Evolutionary conservation across 2,329 filamentous ascomycete species (phyloP).

Genomic region (Diaporthe nobilis): DNA sequence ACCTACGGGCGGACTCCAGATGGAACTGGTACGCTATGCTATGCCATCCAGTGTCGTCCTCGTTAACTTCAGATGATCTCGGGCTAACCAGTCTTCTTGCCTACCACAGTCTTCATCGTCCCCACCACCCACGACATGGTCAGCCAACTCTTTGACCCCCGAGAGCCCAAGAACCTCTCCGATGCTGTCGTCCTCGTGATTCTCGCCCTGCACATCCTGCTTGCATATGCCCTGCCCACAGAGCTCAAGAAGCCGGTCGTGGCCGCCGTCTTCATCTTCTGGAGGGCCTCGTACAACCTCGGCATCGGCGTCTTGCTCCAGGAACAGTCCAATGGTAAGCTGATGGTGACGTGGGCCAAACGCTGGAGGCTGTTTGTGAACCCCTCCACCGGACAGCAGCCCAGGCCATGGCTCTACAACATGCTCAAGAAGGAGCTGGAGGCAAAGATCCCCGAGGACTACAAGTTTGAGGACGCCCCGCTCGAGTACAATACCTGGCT

Average conservation of each 20-base stretch:
- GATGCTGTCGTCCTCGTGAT: conserved; percentile 86
- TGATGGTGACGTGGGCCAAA: conserved; percentile 88
- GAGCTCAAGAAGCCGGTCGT: conserved; percentile 82
- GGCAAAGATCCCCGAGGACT: conserved; percentile 94
- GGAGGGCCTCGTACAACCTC: conserved; percentile 92
- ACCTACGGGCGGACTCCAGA: conserved; percentile 93
- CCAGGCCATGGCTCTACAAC: conserved; percentile 84
- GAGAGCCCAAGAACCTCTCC: conserved; percentile 94
- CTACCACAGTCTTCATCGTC: conserved; percentile 85
- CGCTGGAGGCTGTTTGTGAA: conserved; percentile 89
- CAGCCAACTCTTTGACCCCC: conserved; percentile 93
- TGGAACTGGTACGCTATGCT: conserved; percentile 77
- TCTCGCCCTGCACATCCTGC: conserved; percentile 80
- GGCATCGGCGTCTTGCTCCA: conserved; percentile 93
- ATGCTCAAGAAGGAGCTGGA: conserved; percentile 92
- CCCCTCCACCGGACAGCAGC: conserved; percentile 84
- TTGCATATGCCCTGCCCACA: conserved; percentile 80
- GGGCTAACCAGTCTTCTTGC: not conserved
- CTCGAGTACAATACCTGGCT: conserved; percentile 99
- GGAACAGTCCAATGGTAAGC: conserved; percentile 90
- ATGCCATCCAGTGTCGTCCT: conserved; percentile 12
- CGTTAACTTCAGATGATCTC: not conserved
- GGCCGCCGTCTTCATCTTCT: conserved; percentile 88
- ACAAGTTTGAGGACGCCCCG: conserved; percentile 91
- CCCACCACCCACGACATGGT: conserved; percentile 99